Percentiles rank a stretch among this genome's conserved stretches.
phyloP scores from a whole-genome alignment of 805 yeast species.

The Suhomyces prunicola region DNA sequence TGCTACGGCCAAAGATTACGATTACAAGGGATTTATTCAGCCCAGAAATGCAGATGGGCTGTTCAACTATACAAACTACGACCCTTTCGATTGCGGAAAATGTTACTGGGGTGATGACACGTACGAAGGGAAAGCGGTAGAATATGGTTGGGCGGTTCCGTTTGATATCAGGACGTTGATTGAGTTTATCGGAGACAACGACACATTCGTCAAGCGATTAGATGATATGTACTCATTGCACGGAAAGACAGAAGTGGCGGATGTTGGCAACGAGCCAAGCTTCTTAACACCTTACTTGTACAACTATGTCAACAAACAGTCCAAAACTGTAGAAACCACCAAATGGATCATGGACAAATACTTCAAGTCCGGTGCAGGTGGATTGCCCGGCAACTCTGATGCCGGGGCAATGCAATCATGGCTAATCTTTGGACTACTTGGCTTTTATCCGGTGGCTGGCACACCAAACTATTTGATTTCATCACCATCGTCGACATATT shows the following conservation, averaged over 20 bases:
- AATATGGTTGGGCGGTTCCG: constrained; percentile 36
- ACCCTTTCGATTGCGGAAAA: constrained; percentile 29
- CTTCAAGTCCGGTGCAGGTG: constrained; percentile 23
- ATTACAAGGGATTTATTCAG: constrained; percentile 32
- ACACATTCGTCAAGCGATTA: constrained; percentile 21
- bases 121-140: constrained; percentile 32
- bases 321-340: constrained; percentile 26
- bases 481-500: constrained; percentile 25
- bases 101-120: constrained; percentile 35
- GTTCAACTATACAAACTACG: constrained; percentile 22
- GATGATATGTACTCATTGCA: constrained; percentile 34
- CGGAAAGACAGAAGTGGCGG: constrained; percentile 24
- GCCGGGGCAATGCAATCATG: constrained; percentile 40
- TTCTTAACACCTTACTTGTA: constrained; percentile 33
- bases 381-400: constrained; percentile 37
- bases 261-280: constrained; percentile 38
- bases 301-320: constrained; percentile 27
- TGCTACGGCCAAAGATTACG: constrained; percentile 13
- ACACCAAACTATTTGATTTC: constrained; percentile 31
- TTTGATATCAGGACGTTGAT: constrained; percentile 28
- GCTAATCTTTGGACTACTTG: constrained; percentile 31
- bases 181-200: constrained; percentile 23
- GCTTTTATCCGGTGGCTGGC: constrained; percentile 35
- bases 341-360: constrained; percentile 24
- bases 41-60: constrained; percentile 28